Base-by-base conservation (phyloP, 306 rosid genomes). In the Trifolium subterraneum region DNA sequence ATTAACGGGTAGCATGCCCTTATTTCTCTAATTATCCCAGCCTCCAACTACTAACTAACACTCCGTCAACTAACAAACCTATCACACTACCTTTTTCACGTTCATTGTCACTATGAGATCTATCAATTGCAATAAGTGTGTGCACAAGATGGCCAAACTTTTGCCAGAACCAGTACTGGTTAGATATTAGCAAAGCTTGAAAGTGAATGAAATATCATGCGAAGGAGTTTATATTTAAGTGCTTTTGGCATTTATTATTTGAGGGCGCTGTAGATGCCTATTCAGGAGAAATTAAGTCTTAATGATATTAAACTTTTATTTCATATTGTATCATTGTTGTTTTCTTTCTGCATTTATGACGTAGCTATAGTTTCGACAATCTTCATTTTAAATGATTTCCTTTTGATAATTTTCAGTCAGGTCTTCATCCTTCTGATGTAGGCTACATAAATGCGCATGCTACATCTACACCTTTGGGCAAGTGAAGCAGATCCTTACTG, bases 391-490 rank as follows among this genome's bases (percentile, higher is more conserved):
- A 60, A n/a, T 42, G 38, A 56, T 25, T 54, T 33, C 15, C 38
- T 75, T 87, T 66, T 70, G 12, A 64, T 87, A 78, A 71, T 69
- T 67, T 83, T 78, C 88, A 90, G 97, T 89, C 98, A 22, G 96
- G 93, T 73, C 83, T 94, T 76, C 86, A 83, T 75, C 90, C 91
- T 71, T 79, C 83, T 61, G 88, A 94, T 70, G 90, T 94, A 78
- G 90, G 88, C 79, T 94, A 94, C 82, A 78, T 94, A 64, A 90
- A 94, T 84, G 97, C 98, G 6, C 96, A 91, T 82, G 97, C 98
- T 44, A 90, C 98, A 63, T 91, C 97, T 59, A 91, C 96, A 20
- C 89, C 87, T 79, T 76, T 94, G 78, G 98, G 97, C 80, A 88
- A 86, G 84, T 83, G 52, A 38, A 51, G 31, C 63, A 59, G 22